Base-by-base conservation (phyloP, 441 rosid genomes). In the Sinapis alba region DNA sequence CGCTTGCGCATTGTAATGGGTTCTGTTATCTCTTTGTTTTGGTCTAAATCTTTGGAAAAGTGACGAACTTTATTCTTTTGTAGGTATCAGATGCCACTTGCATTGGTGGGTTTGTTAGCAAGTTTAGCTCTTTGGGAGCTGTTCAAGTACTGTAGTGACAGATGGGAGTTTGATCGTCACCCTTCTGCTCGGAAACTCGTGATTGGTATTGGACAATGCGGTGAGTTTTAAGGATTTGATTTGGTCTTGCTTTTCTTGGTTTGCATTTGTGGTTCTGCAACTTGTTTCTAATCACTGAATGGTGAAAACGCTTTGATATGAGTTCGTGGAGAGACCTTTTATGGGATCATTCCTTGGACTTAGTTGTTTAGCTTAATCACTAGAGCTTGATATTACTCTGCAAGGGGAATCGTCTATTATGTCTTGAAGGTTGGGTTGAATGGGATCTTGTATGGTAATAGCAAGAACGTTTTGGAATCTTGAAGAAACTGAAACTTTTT, bases 11-110 rank as follows among this genome's bases (percentile, higher is more conserved):
- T 69, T 95, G 97, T 93, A 38, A 85, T 45, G 88, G 27, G 62
- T 36, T 74, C 15, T 47, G 45, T 43, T 43, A 3, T 43, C 43
- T 36, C 43, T 43, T 6, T 43, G 51, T 43, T 5, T 38, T 11
- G 4, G 45, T 43, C 1, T 43, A 5, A 38, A 12, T 38, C 45
- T 38, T 43, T 43, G 51, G n/a, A 38, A 19, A 13, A 1, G 38
- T 5, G 7, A 6, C 2, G 8, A 7, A 53, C 10, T 68, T 54
- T 56, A 4, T 4, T 26, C 28, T 47, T 75, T 65, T 71, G 69
- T 59, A 93, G 98, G 82, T 95, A 93, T 80, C 97, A 91, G 79
- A 93, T 93, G 92, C 97, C 97, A 8, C 83, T 91, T 64, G 92
- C 99, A 53, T 93, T 95, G 66, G 81, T 87, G 60, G 98, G 98